phyloP scores from a whole-genome alignment of 176 grass and related monocot species.

The Juncus effusus region DNA sequence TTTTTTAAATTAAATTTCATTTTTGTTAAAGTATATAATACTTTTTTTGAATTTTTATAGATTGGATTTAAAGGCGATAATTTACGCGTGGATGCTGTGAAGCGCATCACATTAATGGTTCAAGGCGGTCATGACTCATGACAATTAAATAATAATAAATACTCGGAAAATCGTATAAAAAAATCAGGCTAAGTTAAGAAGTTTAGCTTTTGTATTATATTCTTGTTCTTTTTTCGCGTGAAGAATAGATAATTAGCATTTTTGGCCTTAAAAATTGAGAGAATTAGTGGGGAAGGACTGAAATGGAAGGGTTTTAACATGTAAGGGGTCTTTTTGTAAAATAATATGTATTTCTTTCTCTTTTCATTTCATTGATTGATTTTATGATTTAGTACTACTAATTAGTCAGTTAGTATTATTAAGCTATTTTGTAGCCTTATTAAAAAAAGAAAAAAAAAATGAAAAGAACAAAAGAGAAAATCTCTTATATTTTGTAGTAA shows the following conservation, averaged over 20 bases:
- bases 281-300: background rate
- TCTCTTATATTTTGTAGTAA: too few species aligned
- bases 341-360: slow-evolving; percentile 24
- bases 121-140: slow-evolving; percentile 90
- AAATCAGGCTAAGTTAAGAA: background rate
- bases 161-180: background rate
- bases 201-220: background rate
- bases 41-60: slow-evolving; percentile 40
- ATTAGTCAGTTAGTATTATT: background rate
- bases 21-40: too few species aligned
- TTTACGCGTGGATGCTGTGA: slow-evolving; percentile 64
- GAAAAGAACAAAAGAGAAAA: too few species aligned
- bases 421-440: too few species aligned
- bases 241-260: slow-evolving; percentile 26
- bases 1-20: background rate
- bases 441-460: too few species aligned
- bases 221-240: background rate
- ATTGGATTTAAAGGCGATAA: slow-evolving; percentile 67
- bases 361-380: slow-evolving; percentile 23
- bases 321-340: slow-evolving; percentile 26
- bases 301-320: background rate
- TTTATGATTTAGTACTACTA: slow-evolving; percentile 13
- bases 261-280: slow-evolving; percentile 20
- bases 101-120: slow-evolving; percentile 80
- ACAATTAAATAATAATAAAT: slow-evolving; percentile 22